Evolutionary conservation across 1,284 basidiomycete genomes (phyloP), one percentile per base, ranked within the genome.

Genomic region (Malassezia vespertilionis): DNA sequence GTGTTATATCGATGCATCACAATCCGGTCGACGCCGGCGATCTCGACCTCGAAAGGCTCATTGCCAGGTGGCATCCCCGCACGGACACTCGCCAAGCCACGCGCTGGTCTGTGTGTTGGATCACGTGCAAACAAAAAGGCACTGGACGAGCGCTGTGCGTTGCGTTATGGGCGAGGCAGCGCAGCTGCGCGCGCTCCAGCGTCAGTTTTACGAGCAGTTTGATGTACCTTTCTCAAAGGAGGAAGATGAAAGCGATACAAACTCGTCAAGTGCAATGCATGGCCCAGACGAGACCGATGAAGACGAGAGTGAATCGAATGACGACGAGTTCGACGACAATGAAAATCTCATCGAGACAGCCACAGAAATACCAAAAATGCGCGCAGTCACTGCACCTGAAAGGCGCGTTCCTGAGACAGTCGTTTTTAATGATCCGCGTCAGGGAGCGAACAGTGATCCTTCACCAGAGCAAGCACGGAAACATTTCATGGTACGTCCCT

Each of bases 131-230:
- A n/a, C n/a, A n/a, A n/a, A n/a, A n/a, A n/a, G n/a, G n/a, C n/a
- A n/a, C n/a, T n/a, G n/a, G n/a, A n/a, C n/a, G n/a, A n/a, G n/a
- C n/a, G n/a, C n/a, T n/a, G n/a, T n/a, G n/a, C n/a, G n/a, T n/a
- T n/a, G n/a, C n/a, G n/a, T n/a, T n/a, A n/a, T n/a, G n/a, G n/a
- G n/a, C n/a, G n/a, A n/a, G n/a, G n/a, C n/a, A n/a, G 46, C 46
- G 28, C 46, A 48, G 23, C 38, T 51, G 17, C 48, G 37, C 2
- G 33, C 33, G 32, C 43, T 51, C 20, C 42, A 51, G 33, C 28
- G 20, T 11, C 48, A 45, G 34, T 51, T 51, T 28, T 45, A 45
- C 31, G 17, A 33, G 33, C 48, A 51, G 31, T 51, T 51, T 45
- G 37, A 17, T 6, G 8, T 44, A 23, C 42, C 37, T 1, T 23